Base-by-base conservation (phyloP, 2,329 filamentous ascomycete genomes). In the Akanthomyces lecanii region DNA sequence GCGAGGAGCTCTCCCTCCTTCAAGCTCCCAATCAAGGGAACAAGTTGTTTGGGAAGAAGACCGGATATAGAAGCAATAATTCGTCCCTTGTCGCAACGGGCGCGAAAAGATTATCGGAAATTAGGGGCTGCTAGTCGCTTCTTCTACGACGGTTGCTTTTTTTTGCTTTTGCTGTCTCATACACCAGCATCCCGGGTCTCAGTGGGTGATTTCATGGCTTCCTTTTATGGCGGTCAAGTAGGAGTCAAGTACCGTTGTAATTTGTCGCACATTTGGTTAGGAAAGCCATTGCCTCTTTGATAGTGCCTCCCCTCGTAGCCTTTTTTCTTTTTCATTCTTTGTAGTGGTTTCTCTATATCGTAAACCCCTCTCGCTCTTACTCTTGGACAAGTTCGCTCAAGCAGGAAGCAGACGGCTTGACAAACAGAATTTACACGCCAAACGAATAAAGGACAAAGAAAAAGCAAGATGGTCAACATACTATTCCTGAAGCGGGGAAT, bases 101-200 rank as follows among this genome's bases (percentile, higher is more conserved):
- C 47, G 47, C 48, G 28, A n/a, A 23, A n/a, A 18, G 28, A 25
- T 28, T 30, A 52, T 52, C 48, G 48, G 28, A 18, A 52, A 52
- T 8, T 33, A 33, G 16, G 48, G 28, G 12, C 33, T n/a, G 16
- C 28, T 51, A 40, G 51, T 18, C 14, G 30, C 51, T 16, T 36
- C 30, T 33, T 38, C 51, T 3, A 30, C 33, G 51, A 53, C 33
- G 51, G 28, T 23, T 21, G n/a, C 30, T 18, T 10, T 40, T 23
- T 53, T 56, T 44, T 45, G 36, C 40, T 56, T 56, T 56, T 56
- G 33, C 6, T 56, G 53, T 56, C 53, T 56, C 53, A 56, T 8
- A 12, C 25, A 25, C n/a, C 36, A 56, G 11, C n/a, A 14, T 55
- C 38, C 52, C 33, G 21, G 21, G 53, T 56, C 53, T 56, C 53